Evolutionary conservation across 1,284 basidiomycete genomes (phyloP), one percentile per base, ranked within the genome.

Genomic region (Ceratobasidium sp.): DNA sequence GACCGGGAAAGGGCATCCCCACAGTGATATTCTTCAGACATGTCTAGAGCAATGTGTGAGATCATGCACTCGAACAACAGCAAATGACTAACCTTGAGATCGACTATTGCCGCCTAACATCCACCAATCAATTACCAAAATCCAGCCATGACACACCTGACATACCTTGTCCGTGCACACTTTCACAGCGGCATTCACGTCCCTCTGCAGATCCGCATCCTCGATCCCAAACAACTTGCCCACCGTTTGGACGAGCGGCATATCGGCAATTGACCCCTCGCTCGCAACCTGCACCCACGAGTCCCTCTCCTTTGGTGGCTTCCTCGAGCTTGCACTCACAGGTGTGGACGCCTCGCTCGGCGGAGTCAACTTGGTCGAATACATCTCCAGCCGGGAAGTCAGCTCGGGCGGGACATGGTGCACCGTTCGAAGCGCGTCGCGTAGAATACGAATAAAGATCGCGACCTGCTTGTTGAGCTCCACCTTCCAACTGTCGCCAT

Each of bases 401-500:
- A 98, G 85, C 81, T 98, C 97, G 1, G 90, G 88, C 0, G 95
- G 90, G 54, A 94, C 91, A 79, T 93, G 91, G 78, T 88, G 89
- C 53, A 95, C 83, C 48, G 84, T 86, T 62, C 85, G 84, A 29
- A 99, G 83, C 78, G 89, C 92, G 75, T 98, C 94, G 43, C 91
- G 86, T 16, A 98, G 85, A 78, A 99, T 87, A 80, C 88, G 89
- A 76, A 98, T 89, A 80, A 98, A 98, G 69, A 90, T 86, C 0
- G 90, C 91, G 71, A 98, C 94, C 79, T 98, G 95, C 75, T 89
- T 90, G 81, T 98, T 96, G 73, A 98, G 88, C 81, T 98, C 94
- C 66, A 89, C 81, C 81, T 98, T 98, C 95, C 96, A 98, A 14
- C 89, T 91, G 59, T 98, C 95, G n/a, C 83, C 85, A 9, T 87